phyloP scores from a whole-genome alignment of 1,284 basidiomycete genomes.

The Apiotrichum mycotoxinovorans region DNA sequence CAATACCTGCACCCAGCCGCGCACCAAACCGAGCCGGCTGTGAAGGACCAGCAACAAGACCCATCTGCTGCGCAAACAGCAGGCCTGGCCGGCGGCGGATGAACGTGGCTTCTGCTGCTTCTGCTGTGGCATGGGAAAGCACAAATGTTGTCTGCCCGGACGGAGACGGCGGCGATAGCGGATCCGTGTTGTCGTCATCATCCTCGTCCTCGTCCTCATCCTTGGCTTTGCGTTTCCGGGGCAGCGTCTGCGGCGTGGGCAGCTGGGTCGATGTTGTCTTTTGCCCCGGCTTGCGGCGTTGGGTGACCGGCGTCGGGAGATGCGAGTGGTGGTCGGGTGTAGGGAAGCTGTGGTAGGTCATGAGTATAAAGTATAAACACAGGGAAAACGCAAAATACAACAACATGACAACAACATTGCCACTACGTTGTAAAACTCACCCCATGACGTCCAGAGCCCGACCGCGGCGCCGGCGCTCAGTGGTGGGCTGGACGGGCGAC shows the following conservation, averaged over 20 bases:
- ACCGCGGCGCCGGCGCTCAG: slow-evolving; percentile 34
- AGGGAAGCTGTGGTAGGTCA: slow-evolving; percentile 8
- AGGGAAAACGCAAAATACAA: neutral
- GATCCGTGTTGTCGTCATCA: neutral
- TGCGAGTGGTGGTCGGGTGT: slow-evolving; percentile 20
- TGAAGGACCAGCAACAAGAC: slow-evolving; percentile 15
- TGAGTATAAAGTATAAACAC: neutral
- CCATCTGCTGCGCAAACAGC: slow-evolving; percentile 47
- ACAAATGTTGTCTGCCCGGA: slow-evolving; percentile 40
- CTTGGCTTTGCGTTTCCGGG: slow-evolving; percentile 36
- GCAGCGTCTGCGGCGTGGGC: slow-evolving; percentile 58
- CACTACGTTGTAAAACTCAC: too few species aligned
- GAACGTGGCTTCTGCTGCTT: neutral
- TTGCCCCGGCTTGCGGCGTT: slow-evolving; percentile 23
- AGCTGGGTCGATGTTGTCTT: slow-evolving; percentile 26
- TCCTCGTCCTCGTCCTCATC: neutral
- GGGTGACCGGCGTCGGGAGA: slow-evolving; percentile 41
- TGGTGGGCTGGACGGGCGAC: slow-evolving; percentile 26
- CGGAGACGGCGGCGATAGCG: slow-evolving; percentile 26
- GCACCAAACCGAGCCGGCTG: slow-evolving; percentile 17
- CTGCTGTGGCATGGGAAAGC: slow-evolving; percentile 18
- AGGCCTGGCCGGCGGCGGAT: slow-evolving; percentile 36
- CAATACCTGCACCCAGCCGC: slow-evolving; percentile 37
- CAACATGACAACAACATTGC: too few species aligned
- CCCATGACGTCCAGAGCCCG: slow-evolving; percentile 35